Evolutionary conservation across 495 filamentous ascomycete species (phyloP).

Genomic region (Amphirosellinia nigrospora): DNA sequence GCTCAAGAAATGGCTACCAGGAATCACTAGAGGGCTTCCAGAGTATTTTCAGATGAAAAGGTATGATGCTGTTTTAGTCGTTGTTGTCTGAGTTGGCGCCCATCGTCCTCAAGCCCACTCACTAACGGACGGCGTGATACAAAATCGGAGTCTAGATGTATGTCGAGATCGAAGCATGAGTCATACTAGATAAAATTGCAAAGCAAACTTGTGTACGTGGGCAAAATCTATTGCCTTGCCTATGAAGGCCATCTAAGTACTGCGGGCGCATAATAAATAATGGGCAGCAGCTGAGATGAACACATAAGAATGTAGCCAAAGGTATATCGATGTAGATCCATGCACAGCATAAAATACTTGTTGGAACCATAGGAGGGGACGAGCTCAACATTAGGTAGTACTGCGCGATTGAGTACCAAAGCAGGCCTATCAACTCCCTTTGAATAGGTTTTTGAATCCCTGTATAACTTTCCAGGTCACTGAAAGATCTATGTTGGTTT

Average conservation of each 20-base stretch:
- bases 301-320: neutral
- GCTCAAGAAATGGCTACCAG: neutral
- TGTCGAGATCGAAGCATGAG: slow-evolving; percentile 7
- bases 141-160: slow-evolving; percentile 5
- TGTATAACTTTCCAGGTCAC: neutral
- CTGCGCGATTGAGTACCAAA: too few relatives aligned
- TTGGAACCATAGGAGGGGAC: neutral
- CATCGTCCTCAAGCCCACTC: slow-evolving; percentile 2
- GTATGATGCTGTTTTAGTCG: neutral
- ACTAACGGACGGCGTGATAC: neutral
- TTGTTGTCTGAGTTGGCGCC: neutral
- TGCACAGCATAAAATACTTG: neutral
- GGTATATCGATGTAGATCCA: neutral
- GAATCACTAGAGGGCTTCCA: neutral
- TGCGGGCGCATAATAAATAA: too few relatives aligned
- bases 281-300: neutral
- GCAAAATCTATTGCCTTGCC: neutral
- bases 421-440: too few relatives aligned
- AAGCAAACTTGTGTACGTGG: slow-evolving; percentile 16
- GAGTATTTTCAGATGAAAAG: neutral
- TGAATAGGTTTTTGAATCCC: too few relatives aligned
- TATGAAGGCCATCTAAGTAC: too few relatives aligned
- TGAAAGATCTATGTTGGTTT: neutral
- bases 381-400: neutral
- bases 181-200: slow-evolving; percentile 8